Conservation (phyloP, 2,329 filamentous ascomycete species). For the Leptographium radiaticola region DNA sequence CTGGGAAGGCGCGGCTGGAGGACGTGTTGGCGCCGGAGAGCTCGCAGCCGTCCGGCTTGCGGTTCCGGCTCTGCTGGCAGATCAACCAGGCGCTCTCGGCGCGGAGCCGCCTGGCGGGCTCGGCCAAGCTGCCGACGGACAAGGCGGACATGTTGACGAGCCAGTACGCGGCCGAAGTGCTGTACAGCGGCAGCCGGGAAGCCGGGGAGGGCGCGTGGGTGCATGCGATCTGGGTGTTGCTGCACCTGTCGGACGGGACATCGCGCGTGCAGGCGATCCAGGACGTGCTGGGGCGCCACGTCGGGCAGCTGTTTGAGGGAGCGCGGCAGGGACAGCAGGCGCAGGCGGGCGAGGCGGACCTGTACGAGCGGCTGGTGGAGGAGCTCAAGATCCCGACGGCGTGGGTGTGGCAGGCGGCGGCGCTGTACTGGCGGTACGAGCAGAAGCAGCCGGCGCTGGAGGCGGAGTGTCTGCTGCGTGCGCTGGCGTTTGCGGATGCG, state of each 20-base stretch:
- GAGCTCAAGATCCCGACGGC: constrained; percentile 57
- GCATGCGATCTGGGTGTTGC: constrained; percentile 61
- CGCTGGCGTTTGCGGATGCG: constrained; percentile 63
- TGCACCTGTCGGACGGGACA: constrained; percentile 54
- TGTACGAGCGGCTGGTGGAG: constrained; percentile 36
- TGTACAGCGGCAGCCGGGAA: constrained; percentile 26
- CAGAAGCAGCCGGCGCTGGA: constrained; percentile 57
- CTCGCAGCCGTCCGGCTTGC: constrained; percentile 59
- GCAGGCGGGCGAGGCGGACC: constrained; percentile 29
- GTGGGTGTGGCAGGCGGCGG: constrained; percentile 84
- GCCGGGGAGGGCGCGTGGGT: constrained; percentile 44
- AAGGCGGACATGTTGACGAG: constrained; percentile 50
- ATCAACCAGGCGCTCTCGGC: constrained; percentile 55
- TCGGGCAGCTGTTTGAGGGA: constrained; percentile 44
- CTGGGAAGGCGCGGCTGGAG: constrained; percentile 49
- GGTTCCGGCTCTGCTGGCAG: constrained; percentile 73
- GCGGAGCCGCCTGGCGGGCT: constrained; percentile 19
- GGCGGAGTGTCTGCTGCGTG: constrained; percentile 68
- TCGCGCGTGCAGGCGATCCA: constrained; percentile 56
- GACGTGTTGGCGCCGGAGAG: constrained; percentile 65
- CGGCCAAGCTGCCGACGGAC: constrained; percentile 48
- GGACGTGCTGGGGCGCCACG: constrained; percentile 62
- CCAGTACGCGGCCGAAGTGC: constrained; percentile 11
- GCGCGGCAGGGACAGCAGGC: background rate
- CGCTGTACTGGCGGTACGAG: constrained; percentile 64